phyloP scores from a whole-genome alignment of 805 yeast genomes.

The Candida wancherniae region DNA sequence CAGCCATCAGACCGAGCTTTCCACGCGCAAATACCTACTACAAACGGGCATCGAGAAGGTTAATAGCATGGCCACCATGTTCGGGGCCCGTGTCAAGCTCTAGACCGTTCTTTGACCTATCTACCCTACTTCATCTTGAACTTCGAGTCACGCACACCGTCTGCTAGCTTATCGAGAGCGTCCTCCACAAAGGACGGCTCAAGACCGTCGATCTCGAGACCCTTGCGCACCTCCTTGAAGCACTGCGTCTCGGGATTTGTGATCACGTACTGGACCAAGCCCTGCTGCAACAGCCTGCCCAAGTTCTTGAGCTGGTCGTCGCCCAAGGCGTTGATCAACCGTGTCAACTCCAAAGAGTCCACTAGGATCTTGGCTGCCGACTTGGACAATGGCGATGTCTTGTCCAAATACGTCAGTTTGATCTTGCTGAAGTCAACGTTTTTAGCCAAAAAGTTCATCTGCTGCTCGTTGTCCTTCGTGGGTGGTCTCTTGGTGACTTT shows the following conservation, averaged over 20 bases:
- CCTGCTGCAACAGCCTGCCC: conserved; percentile 10
- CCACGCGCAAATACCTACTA: conserved; percentile 35
- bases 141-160: conserved; percentile 11
- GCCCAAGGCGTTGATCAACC: conserved; percentile 9
- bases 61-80: conserved; percentile 20
- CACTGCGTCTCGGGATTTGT: conserved; percentile 8
- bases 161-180: conserved; percentile 9
- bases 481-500: conserved; percentile 21
- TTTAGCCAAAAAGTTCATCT: conserved; percentile 25
- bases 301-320: conserved; percentile 6
- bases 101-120: too few relatives aligned
- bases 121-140: conserved; percentile 9
- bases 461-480: conserved; percentile 21
- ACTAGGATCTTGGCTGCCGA: conserved; percentile 10
- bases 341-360: conserved; percentile 11
- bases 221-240: conserved; percentile 8
- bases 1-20: conserved; percentile 24
- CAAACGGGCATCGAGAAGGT: conserved; percentile 28
- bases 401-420: conserved; percentile 14
- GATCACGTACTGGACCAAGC: conserved; percentile 7
- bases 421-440: conserved; percentile 29
- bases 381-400: conserved; percentile 15
- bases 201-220: conserved; percentile 1
- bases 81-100: conserved; percentile 16
- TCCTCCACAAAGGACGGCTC: conserved; percentile 6